Evolutionary conservation across 2,329 filamentous ascomycete genomes (phyloP).

Genomic region (Diaporthe destruens): DNA sequence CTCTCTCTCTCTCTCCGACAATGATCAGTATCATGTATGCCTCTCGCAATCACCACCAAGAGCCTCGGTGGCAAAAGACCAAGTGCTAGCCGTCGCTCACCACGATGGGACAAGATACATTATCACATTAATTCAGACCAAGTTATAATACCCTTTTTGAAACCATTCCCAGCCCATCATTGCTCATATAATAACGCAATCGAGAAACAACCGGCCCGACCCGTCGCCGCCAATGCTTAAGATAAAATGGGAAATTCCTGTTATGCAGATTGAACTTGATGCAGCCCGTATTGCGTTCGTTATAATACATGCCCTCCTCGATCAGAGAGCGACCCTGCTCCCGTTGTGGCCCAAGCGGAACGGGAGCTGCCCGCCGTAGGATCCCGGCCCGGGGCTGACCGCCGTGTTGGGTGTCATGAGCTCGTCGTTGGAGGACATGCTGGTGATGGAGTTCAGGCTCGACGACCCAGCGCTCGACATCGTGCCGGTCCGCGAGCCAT

Average conservation of each 20-base stretch:
- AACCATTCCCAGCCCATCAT: conserved; percentile 27
- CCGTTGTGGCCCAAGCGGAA: conserved; percentile 30
- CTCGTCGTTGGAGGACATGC: conserved; percentile 47
- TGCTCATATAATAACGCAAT: conserved; percentile 28
- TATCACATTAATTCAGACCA: conserved; percentile 37
- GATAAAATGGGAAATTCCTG: conserved; percentile 19
- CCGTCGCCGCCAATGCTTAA: conserved; percentile 29
- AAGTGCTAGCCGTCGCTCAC: conserved; percentile 3
- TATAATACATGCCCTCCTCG: neutral
- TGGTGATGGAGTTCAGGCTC: conserved; percentile 56
- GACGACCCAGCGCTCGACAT: conserved; percentile 70
- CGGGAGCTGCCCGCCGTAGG: conserved; percentile 31
- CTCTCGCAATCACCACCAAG: conserved; percentile 8
- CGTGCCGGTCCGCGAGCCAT: conserved; percentile 63
- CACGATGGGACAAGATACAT: conserved; percentile 25
- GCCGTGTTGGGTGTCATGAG: conserved; percentile 49
- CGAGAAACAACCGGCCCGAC: conserved; percentile 14
- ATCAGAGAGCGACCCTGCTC: conserved; percentile 31
- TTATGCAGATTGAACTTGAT: conserved; percentile 35
- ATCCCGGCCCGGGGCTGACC: conserved; percentile 45
- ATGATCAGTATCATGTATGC: neutral
- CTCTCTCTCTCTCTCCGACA: no score
- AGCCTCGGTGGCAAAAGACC: neutral
- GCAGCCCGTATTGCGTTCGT: conserved; percentile 29
- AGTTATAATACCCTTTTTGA: conserved; percentile 5